phyloP scores from a whole-genome alignment of 371 early-diverging fungal genomes.

The Lichtheimia corymbifera region DNA sequence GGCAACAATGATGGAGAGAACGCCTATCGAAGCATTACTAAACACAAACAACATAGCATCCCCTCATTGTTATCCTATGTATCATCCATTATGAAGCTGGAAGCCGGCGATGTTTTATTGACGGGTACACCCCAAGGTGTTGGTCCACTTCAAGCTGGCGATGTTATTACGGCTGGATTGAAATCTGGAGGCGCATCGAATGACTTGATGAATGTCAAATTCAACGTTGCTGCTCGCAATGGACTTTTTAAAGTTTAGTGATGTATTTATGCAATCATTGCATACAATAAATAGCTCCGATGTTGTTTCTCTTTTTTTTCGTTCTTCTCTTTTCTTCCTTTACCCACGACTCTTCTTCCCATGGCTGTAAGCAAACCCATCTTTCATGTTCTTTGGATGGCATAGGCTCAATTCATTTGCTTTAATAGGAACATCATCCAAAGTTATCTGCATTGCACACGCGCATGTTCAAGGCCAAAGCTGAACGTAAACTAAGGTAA shows the following conservation, averaged over 20 bases:
- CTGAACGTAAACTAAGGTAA: slow-evolving; percentile 36
- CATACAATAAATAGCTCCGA: slow-evolving; percentile 1
- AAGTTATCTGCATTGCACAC: slow-evolving; percentile 33
- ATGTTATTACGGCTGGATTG: slow-evolving; percentile 75
- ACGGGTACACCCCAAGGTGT: slow-evolving; percentile 92
- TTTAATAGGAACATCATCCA: slow-evolving; percentile 19
- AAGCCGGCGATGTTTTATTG: slow-evolving; percentile 78
- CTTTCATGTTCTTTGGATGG: too few relatives aligned
- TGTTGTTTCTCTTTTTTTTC: not conserved
- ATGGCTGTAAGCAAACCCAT: slow-evolving; percentile 8
- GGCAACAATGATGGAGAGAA: not conserved
- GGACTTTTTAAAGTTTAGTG: slow-evolving; percentile 34
- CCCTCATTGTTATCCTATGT: slow-evolving; percentile 79
- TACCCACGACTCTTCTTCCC: not conserved
- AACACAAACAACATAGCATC: not conserved
- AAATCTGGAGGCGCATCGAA: slow-evolving; percentile 34
- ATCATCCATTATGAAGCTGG: slow-evolving; percentile 81
- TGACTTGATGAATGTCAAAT: slow-evolving; percentile 33
- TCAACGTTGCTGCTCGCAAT: slow-evolving; percentile 38
- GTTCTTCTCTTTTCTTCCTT: slow-evolving; percentile 2
- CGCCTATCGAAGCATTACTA: not conserved
- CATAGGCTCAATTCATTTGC: not conserved
- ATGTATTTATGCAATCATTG: slow-evolving; percentile 1
- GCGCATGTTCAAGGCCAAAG: slow-evolving; percentile 43
- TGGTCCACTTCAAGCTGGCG: slow-evolving; percentile 79